phyloP scores from a whole-genome alignment of 2,329 filamentous ascomycete species.

The Xylaria sp. region DNA sequence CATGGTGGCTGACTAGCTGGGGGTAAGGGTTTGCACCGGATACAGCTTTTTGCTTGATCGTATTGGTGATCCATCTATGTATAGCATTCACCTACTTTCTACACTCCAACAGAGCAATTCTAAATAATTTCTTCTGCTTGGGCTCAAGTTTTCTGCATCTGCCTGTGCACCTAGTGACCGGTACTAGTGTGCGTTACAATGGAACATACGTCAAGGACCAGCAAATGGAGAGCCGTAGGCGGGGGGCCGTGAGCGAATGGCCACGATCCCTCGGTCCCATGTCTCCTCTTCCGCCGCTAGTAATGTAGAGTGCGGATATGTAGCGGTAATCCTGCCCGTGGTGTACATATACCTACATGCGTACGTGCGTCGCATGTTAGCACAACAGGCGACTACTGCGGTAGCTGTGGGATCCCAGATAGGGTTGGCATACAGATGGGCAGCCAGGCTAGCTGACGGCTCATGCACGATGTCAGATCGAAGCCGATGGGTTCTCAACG shows the following conservation, averaged over 20 bases:
- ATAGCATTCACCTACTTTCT: too few species aligned
- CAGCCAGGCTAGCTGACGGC: slow-evolving; percentile 35
- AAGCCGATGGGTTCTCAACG: slow-evolving; percentile 36
- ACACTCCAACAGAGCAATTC: too few species aligned
- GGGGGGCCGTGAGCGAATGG: not conserved
- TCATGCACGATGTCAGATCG: slow-evolving; percentile 44
- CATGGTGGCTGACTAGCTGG: slow-evolving; percentile 20
- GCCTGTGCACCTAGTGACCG: too few species aligned
- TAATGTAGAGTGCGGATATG: slow-evolving; percentile 45
- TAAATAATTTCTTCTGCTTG: too few species aligned
- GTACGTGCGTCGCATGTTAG: slow-evolving; percentile 36
- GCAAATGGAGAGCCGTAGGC: slow-evolving; percentile 8
- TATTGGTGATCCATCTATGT: slow-evolving; percentile 32
- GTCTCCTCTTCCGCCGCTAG: slow-evolving; percentile 38
- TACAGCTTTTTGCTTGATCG: slow-evolving; percentile 41
- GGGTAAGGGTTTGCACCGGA: slow-evolving; percentile 32
- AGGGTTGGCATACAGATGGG: slow-evolving; percentile 32
- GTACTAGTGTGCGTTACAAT: too few species aligned
- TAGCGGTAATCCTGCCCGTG: slow-evolving; percentile 39
- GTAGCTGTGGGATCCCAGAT: slow-evolving; percentile 30
- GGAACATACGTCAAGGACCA: slow-evolving; percentile 2
- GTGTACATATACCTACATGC: slow-evolving; percentile 26
- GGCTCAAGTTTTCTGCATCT: too few species aligned
- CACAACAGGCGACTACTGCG: slow-evolving; percentile 33
- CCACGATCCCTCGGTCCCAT: slow-evolving; percentile 17